Evolutionary conservation across 768 basidiomycete genomes (phyloP).

Genomic region (Porphyrellus cyaneotinctus): DNA sequence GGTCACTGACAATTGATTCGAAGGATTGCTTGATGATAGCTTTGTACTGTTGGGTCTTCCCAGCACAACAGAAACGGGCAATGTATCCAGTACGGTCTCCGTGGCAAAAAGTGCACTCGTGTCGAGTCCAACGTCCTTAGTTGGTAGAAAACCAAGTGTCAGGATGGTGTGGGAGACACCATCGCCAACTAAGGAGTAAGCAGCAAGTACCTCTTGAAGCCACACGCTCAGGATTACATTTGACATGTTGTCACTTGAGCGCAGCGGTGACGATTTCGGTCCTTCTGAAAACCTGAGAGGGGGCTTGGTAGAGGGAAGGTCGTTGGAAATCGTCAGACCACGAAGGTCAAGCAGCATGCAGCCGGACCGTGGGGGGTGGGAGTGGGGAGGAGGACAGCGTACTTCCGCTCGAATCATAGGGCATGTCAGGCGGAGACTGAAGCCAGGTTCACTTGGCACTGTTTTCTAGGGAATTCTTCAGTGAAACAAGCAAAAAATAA

Average conservation of each 20-base stretch:
- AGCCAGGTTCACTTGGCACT: background rate
- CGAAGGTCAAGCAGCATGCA: conserved; percentile 63
- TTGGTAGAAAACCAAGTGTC: conserved; percentile 46
- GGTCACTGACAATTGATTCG: conserved; percentile 15
- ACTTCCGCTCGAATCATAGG: conserved; percentile 63
- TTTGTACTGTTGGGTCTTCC: conserved; percentile 9
- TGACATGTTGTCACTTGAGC: conserved; percentile 2
- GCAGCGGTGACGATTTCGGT: background rate
- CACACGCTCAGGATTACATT: conserved; percentile 35
- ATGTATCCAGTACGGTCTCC: conserved; percentile 12
- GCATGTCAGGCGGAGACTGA: conserved; percentile 38
- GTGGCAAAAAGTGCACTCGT: conserved; percentile 23
- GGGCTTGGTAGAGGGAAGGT: conserved; percentile 17
- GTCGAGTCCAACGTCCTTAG: conserved; percentile 11
- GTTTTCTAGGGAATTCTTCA: conserved; percentile 12
- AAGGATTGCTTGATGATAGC: background rate
- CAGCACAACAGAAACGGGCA: conserved; percentile 23
- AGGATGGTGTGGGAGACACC: conserved; percentile 42
- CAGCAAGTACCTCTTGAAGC: conserved; percentile 45
- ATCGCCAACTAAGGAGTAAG: conserved; percentile 42
- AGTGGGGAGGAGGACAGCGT: conserved; percentile 58
- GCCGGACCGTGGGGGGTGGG: conserved; percentile 55
- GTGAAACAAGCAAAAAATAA: background rate
- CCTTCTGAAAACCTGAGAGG: conserved; percentile 30
- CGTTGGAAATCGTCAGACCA: conserved; percentile 40